These are phyloP conservation scores for Diaporthe ampelina DNA, from an alignment of 2,329 filamentous ascomycete genomes.

Conservation along the genomic window DNA sequence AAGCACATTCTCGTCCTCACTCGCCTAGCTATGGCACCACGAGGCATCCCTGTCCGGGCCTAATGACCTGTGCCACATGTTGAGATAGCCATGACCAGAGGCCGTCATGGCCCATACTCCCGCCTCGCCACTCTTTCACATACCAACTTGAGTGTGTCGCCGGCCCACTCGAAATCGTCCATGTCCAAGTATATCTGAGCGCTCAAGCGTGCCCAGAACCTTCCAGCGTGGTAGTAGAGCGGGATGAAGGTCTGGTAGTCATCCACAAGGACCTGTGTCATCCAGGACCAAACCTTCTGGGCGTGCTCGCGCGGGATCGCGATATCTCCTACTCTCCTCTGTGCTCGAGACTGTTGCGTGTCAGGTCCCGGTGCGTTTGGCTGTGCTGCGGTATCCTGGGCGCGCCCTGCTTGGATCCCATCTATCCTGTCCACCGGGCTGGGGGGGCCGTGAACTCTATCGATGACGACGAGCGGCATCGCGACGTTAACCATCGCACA, in stretches of 20 bases:
- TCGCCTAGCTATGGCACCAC: neutral
- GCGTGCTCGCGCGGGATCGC: conserved; percentile 51
- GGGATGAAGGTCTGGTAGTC: conserved; percentile 81
- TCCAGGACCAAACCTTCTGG: conserved; percentile 67
- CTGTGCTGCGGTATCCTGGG: conserved; percentile 18
- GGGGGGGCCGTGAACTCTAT: conserved; percentile 14
- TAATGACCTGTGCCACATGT: neutral
- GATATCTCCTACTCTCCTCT: conserved; percentile 48
- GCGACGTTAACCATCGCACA: conserved; percentile 82
- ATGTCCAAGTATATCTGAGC: conserved; percentile 88
- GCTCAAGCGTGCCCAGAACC: conserved; percentile 80
- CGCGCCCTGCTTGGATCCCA: neutral
- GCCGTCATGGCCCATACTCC: conserved; percentile 42
- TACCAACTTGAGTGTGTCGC: conserved; percentile 66
- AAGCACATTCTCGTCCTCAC: conserved; percentile 17
- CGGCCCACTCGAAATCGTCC: conserved; percentile 82
- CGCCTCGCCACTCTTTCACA: conserved; percentile 56
- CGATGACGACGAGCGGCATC: conserved; percentile 70
- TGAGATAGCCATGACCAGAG: neutral
- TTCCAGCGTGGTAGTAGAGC: conserved; percentile 70
- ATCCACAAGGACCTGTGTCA: conserved; percentile 64
- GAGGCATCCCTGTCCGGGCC: neutral
- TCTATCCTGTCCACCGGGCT: neutral
- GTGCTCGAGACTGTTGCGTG: conserved; percentile 33
- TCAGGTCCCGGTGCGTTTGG: neutral